Conservation (phyloP, 768 basidiomycete genomes). For the Pulveroboletus sp. region DNA sequence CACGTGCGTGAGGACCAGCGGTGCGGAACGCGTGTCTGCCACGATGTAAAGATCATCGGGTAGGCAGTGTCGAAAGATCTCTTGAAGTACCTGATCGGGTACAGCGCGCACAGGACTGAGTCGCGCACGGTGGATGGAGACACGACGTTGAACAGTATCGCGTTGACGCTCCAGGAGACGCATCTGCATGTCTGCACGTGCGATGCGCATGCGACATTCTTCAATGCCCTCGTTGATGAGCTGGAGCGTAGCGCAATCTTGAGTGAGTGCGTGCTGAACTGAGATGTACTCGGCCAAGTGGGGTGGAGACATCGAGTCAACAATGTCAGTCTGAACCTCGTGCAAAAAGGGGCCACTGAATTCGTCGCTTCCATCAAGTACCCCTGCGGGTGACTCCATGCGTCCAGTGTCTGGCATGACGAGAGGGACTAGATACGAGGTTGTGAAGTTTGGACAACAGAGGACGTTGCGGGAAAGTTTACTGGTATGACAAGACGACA, state of each 20-base stretch:
- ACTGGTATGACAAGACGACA: background rate
- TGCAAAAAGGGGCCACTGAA: background rate
- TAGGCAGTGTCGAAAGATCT: slow-evolving; percentile 28
- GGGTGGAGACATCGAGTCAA: slow-evolving; percentile 23
- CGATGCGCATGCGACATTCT: slow-evolving; percentile 15
- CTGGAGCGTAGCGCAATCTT: slow-evolving; percentile 14
- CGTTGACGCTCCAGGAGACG: slow-evolving; percentile 19
- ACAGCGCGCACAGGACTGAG: slow-evolving; percentile 27
- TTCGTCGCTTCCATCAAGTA: background rate
- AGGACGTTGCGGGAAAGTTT: background rate
- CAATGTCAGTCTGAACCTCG: slow-evolving; percentile 9
- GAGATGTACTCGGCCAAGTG: slow-evolving; percentile 15
- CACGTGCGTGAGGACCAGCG: slow-evolving; percentile 31
- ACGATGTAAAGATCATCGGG: slow-evolving; percentile 20
- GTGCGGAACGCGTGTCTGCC: slow-evolving; percentile 22
- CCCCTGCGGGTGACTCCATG: background rate
- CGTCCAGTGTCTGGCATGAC: background rate
- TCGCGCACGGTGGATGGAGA: slow-evolving; percentile 22
- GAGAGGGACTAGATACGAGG: slow-evolving; percentile 2
- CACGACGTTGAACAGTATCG: slow-evolving; percentile 9
- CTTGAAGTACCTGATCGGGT: slow-evolving; percentile 31
- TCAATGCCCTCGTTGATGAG: slow-evolving; percentile 15
- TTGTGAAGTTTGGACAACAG: background rate
- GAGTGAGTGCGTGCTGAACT: slow-evolving; percentile 16
- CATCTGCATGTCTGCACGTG: slow-evolving; percentile 12